phyloP scores from a whole-genome alignment of 164 flowering plant genomes.

The Magnolia officinalis region DNA sequence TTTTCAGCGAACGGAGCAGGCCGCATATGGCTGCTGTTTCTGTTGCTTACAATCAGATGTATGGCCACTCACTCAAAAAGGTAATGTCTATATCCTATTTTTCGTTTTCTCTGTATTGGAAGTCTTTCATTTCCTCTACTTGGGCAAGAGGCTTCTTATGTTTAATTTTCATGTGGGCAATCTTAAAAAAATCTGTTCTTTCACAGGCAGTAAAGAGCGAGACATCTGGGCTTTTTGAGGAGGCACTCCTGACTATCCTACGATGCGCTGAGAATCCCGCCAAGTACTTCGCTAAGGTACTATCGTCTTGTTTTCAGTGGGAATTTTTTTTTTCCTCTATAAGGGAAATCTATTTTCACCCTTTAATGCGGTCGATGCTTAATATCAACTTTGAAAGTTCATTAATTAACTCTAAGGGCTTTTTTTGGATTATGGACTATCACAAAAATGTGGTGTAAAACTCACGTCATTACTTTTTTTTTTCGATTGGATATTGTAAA shows the following conservation, averaged over 20 bases:
- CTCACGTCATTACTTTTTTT: no score
- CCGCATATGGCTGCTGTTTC: conserved; percentile 67
- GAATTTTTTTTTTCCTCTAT: not conserved
- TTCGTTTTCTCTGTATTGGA: no score
- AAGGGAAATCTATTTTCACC: no score
- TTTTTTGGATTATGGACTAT: no score
- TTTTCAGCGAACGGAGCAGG: conserved; percentile 66
- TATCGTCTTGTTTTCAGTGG: no score
- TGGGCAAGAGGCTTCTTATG: not conserved
- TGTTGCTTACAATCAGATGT: conserved; percentile 40
- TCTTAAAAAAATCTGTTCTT: not conserved
- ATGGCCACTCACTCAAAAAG: conserved; percentile 52
- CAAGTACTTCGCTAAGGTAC: conserved; percentile 69
- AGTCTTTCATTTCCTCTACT: no score
- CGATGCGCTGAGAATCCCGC: conserved; percentile 64
- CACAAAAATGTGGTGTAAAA: no score
- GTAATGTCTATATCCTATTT: conserved; percentile 20
- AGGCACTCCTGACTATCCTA: conserved; percentile 61
- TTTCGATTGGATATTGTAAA: no score
- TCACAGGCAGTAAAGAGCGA: conserved; percentile 71
- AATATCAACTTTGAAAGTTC: not conserved
- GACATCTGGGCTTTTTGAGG: conserved; percentile 61
- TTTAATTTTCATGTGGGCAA: not conserved
- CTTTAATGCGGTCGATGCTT: not conserved
- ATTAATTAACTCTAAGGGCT: no score